Evolutionary conservation across 2,329 filamentous ascomycete genomes (phyloP), one percentile per base, ranked within the genome.

Genomic region (Septoria petroselini): DNA sequence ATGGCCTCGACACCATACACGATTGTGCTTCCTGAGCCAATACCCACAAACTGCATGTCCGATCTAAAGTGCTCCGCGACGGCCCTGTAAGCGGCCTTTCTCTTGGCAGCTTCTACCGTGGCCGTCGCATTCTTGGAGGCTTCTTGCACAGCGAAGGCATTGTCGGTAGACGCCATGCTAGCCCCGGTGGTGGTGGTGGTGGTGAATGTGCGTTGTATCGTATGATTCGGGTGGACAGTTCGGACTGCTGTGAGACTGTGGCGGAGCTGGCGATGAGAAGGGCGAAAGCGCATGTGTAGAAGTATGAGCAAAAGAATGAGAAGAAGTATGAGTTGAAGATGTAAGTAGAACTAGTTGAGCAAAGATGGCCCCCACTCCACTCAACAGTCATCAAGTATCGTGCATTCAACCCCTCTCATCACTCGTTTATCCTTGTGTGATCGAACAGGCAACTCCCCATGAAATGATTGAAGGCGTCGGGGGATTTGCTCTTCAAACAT

Each of bases 1-100:
- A 94, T 91, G 48, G 87, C 86, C 60, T 91, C 85, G 52, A 93
- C 87, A 41, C 91, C 87, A 69, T 91, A 90, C 63, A 90, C 82
- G 57, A 93, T 88, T 15, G 86, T 89, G 62, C 84, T 86, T 52
- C 86, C 86, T 50, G 85, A 89, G 56, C 88, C 88, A 69, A 93
- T 91, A 60, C 88, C 88, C 59, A 91, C 76, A 64, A 81, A 84
- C 48, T 73, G 78, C 73, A 81, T 80, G 33, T 73, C 70, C 34
- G 77, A 76, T 48, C 76, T 75, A 63, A 91, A 85, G 71, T 90
- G 82, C 54, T 89, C 84, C 47, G 78, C 74, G 37, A 91, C 86
- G 41, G 88, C 88, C 60, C 80, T 82, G 69, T 78, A 83, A 56
- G 86, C 88, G 44, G 88, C 88, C 34, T 81, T 78, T 62, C 83